phyloP scores from a whole-genome alignment of 345 rosid genomes.

The Salix caprea region DNA sequence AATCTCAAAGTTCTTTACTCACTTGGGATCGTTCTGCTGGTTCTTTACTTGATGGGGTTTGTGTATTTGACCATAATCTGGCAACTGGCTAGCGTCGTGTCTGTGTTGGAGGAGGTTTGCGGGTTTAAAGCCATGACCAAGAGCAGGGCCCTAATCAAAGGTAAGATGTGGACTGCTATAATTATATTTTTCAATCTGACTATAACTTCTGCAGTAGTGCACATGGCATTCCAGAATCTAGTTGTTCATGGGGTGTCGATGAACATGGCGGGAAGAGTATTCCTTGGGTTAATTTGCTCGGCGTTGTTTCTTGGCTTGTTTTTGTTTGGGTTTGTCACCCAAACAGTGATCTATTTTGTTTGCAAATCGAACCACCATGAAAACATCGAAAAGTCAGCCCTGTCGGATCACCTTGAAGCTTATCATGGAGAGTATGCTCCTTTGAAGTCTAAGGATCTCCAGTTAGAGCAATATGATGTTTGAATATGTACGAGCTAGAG shows the following conservation, averaged over 20 bases:
- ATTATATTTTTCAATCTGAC: too few relatives aligned
- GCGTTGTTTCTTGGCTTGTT: constrained; percentile 30
- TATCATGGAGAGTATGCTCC: constrained; percentile 40
- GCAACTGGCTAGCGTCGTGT: too few relatives aligned
- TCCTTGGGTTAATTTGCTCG: constrained; percentile 27
- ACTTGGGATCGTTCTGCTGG: too few relatives aligned
- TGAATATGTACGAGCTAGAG: neutral
- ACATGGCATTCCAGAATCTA: neutral
- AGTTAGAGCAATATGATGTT: constrained; percentile 5
- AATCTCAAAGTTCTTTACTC: too few relatives aligned
- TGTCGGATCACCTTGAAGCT: constrained; percentile 50
- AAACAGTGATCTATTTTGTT: constrained; percentile 49
- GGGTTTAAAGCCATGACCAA: too few relatives aligned
- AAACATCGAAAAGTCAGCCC: constrained; percentile 45
- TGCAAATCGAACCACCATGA: constrained; percentile 61
- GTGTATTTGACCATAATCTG: too few relatives aligned
- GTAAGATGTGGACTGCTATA: too few relatives aligned
- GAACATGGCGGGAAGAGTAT: constrained; percentile 17
- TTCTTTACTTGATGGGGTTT: too few relatives aligned
- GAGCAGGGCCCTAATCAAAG: too few relatives aligned
- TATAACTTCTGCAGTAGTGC: too few relatives aligned
- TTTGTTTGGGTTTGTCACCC: constrained; percentile 36
- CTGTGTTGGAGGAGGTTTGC: too few relatives aligned
- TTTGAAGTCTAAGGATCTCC: constrained; percentile 15
- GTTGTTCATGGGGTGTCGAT: constrained; percentile 29